Conservation (phyloP, 768 basidiomycete species). For the Naganishia kalamii region DNA sequence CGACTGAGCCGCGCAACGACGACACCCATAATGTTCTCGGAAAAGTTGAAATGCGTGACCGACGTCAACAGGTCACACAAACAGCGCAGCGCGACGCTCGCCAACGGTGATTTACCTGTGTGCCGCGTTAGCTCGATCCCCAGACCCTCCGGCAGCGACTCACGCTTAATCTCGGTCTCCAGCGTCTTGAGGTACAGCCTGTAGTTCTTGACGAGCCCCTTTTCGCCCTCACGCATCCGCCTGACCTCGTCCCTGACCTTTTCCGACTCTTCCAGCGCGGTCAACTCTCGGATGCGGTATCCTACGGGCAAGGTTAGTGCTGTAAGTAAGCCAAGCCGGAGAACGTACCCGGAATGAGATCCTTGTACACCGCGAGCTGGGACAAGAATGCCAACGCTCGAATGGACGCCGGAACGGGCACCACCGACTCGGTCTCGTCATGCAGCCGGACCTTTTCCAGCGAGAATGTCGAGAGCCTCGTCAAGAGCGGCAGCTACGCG, state of each 20-base stretch:
- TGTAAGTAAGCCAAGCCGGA: background rate
- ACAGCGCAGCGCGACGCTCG: slow-evolving; percentile 67
- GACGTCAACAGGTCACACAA: slow-evolving; percentile 79
- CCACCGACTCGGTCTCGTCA: slow-evolving; percentile 50
- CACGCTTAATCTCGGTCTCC: slow-evolving; percentile 82
- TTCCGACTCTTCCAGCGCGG: slow-evolving; percentile 81
- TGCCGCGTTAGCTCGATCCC: background rate
- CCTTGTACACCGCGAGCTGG: slow-evolving; percentile 88
- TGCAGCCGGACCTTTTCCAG: slow-evolving; percentile 65
- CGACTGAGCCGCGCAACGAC: slow-evolving; percentile 75
- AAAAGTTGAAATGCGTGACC: slow-evolving; percentile 94
- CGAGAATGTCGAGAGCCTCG: slow-evolving; percentile 84
- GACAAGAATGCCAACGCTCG: slow-evolving; percentile 83
- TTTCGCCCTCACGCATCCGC: slow-evolving; percentile 87
- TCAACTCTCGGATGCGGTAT: slow-evolving; percentile 85
- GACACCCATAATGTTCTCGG: slow-evolving; percentile 80
- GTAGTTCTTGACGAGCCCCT: slow-evolving; percentile 80
- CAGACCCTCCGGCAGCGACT: slow-evolving; percentile 20
- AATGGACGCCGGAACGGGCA: slow-evolving; percentile 72
- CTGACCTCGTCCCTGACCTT: slow-evolving; percentile 92
- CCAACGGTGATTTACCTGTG: slow-evolving; percentile 42
- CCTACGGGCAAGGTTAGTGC: slow-evolving; percentile 47
- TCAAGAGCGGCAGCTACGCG: slow-evolving; percentile 71
- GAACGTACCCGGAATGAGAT: slow-evolving; percentile 64
- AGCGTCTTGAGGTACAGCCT: slow-evolving; percentile 79